Evolutionary conservation across 768 basidiomycete genomes (phyloP).

Genomic region (Podaxis carcinomalis): DNA sequence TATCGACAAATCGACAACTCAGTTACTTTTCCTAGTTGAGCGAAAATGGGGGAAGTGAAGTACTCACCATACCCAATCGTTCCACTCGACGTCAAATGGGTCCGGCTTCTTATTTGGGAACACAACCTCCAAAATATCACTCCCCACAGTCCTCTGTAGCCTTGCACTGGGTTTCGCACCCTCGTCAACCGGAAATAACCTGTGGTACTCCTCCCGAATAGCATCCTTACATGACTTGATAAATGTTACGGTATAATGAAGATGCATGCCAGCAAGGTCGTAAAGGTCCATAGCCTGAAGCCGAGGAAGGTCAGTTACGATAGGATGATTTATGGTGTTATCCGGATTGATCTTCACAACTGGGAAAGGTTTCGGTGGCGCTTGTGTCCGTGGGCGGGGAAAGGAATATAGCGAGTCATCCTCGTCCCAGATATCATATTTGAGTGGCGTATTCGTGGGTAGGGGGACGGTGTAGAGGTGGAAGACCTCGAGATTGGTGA

Average conservation of each 20-base stretch:
- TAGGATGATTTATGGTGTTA: conserved; percentile 1
- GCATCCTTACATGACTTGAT: conserved; percentile 65
- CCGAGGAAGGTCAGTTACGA: conserved; percentile 3
- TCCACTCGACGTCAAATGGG: conserved; percentile 63
- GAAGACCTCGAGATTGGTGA: conserved; percentile 47
- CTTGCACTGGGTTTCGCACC: neutral
- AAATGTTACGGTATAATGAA: conserved; percentile 53
- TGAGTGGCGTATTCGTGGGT: conserved; percentile 40
- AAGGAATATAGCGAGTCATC: conserved; percentile 13
- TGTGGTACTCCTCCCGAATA: conserved; percentile 61
- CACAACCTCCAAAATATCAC: neutral
- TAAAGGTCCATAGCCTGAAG: conserved; percentile 10
- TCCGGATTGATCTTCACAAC: neutral
- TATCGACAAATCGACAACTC: conserved; percentile 21
- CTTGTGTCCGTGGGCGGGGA: neutral
- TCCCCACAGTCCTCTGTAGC: neutral
- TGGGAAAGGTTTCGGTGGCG: neutral
- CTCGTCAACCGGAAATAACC: conserved; percentile 36
- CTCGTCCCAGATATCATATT: conserved; percentile 15
- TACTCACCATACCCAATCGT: conserved; percentile 65
- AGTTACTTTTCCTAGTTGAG: neutral
- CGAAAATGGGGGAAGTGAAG: neutral
- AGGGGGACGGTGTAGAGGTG: conserved; percentile 46
- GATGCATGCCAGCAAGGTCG: conserved; percentile 42
- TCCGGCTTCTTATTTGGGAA: neutral